Evolutionary conservation across 2,329 filamentous ascomycete species (phyloP), one percentile per base, ranked within the genome.

Genomic region (Elsinoe fawcettii): DNA sequence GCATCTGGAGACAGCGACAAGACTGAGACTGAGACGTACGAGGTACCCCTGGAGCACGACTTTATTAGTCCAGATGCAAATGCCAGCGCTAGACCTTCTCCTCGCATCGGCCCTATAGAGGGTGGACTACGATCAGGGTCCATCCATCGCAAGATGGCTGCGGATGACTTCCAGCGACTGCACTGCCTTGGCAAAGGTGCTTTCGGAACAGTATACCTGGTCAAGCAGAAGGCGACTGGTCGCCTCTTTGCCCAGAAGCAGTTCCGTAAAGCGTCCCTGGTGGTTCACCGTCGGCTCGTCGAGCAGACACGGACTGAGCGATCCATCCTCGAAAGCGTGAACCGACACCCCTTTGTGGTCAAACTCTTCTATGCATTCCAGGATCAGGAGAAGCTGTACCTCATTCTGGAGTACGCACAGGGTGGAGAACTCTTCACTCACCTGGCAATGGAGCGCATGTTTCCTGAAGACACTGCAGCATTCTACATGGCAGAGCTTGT

Each of bases 401-500:
- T 99, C 46, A 97, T 99, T 63, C 82, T 99, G 22, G 92, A 99
- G 74, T 99, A 99, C 71, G 93, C 93, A 4, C 89, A 96, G 71
- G 95, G 95, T 36, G 93, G 95, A 58, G 95, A 99, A 73, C 80
- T 99, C 5, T 99, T 99, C 70, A 90, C 88, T n/a, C 92, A 97
- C 67, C 80, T 99, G 23, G 89, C 85, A 59, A 87, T 90, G 63
- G 91, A 97, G 71, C 88, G 90, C 70, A 97, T 97, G 88, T 97
- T 99, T 64, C 80, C 87, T 12, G 92, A 97, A 73, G 80, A 88
- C 14, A 87, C 87, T 1, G 88, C 92, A 0, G 89, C 91, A 1
- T 99, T 97, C 72, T 99, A 99, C 79, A 95, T 97, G 88, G 95
- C 90, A 0, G 91, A 99, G 74, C 95, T 99, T 84, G 84, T 96